Evolutionary conservation across 2,329 filamentous ascomycete species (phyloP).

Genomic region (Pseudopithomyces maydicus): DNA sequence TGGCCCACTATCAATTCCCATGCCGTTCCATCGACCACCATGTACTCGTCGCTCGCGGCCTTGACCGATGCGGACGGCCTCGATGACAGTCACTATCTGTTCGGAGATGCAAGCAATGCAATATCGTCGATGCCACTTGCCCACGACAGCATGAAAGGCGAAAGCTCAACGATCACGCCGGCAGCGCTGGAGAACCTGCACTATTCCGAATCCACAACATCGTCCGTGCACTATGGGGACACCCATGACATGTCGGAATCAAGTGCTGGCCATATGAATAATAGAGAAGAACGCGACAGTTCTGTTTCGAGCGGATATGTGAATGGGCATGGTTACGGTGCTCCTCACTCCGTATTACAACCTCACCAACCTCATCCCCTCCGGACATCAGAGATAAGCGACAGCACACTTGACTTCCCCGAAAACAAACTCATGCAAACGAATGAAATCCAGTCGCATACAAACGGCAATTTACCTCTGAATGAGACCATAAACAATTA

Average conservation of each 20-base stretch:
- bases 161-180: conserved; percentile 32
- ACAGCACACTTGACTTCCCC: conserved; percentile 16
- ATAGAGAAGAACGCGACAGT: conserved; percentile 37
- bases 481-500: conserved; percentile 14
- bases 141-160: conserved; percentile 40
- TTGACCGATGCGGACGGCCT: conserved; percentile 39
- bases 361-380: conserved; percentile 28
- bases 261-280: conserved; percentile 37
- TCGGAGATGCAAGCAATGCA: conserved; percentile 37
- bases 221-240: conserved; percentile 47
- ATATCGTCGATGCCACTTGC: conserved; percentile 39
- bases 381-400: conserved; percentile 24
- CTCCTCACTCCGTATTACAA: conserved; percentile 35
- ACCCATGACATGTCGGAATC: conserved; percentile 42
- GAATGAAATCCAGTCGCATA: conserved; percentile 14
- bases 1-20: conserved; percentile 30
- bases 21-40: conserved; percentile 32
- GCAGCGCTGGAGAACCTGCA: conserved; percentile 42
- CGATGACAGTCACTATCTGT: conserved; percentile 42
- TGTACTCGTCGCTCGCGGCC: conserved; percentile 43
- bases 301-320: conserved; percentile 36
- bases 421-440: conserved; percentile 14
- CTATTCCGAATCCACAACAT: conserved; percentile 47
- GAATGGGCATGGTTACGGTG: conserved; percentile 32
- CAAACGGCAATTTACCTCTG: conserved; percentile 14